Evolutionary conservation across 495 filamentous ascomycete genomes (phyloP).

Genomic region (Opeltia flavorubescens): DNA sequence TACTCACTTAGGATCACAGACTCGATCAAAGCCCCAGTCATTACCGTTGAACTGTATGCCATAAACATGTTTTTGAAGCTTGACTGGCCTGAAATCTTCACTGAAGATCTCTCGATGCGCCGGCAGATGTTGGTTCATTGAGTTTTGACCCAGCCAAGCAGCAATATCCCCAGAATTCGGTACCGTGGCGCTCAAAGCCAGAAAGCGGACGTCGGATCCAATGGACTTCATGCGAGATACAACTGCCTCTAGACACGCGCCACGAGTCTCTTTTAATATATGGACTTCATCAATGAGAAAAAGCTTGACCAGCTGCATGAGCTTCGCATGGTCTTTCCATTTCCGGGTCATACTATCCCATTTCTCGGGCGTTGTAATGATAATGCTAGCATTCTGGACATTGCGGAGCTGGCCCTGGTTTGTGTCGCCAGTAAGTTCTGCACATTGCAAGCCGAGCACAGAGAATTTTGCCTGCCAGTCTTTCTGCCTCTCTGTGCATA

Average conservation of each 20-base stretch:
- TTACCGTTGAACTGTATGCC: constrained; percentile 55
- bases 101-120: constrained; percentile 71
- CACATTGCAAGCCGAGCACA: constrained; percentile 58
- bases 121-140: constrained; percentile 49
- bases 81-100: constrained; percentile 82
- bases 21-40: constrained; percentile 78
- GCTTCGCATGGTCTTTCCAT: constrained; percentile 78
- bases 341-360: constrained; percentile 96
- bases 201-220: constrained; percentile 72
- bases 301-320: constrained; percentile 75
- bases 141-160: constrained; percentile 73
- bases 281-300: constrained; percentile 97
- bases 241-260: constrained; percentile 87
- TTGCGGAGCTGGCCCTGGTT: constrained; percentile 55
- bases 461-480: constrained; percentile 85
- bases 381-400: constrained; percentile 74
- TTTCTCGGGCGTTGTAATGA: constrained; percentile 95
- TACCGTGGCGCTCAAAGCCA: constrained; percentile 86
- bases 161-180: constrained; percentile 89
- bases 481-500: constrained; percentile 67
- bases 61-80: constrained; percentile 73
- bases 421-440: constrained; percentile 87
- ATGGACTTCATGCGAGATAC: constrained; percentile 95
- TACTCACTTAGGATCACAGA: constrained; percentile 55
- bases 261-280: constrained; percentile 77